phyloP scores from a whole-genome alignment of 2,329 filamentous ascomycete species.

The Podosphaera xanthii region DNA sequence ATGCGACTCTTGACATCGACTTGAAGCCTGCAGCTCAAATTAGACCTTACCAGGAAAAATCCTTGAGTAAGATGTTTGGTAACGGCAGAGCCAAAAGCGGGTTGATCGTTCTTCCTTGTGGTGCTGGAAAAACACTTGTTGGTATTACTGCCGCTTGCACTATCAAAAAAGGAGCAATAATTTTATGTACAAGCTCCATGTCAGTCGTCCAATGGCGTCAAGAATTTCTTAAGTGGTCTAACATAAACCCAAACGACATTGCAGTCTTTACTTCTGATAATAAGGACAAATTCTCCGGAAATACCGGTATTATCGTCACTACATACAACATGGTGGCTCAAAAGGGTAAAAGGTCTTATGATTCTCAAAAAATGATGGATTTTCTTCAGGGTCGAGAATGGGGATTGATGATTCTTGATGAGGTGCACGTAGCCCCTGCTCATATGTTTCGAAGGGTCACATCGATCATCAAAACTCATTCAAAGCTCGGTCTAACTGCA shows the following conservation, averaged over 20 bases:
- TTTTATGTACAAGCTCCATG: slow-evolving; percentile 94
- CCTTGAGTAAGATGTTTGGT: slow-evolving; percentile 96
- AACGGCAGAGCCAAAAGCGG: slow-evolving; percentile 93
- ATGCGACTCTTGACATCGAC: slow-evolving; percentile 84
- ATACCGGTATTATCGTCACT: slow-evolving; percentile 88
- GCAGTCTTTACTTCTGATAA: slow-evolving; percentile 87
- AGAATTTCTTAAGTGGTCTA: slow-evolving; percentile 98
- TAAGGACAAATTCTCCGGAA: slow-evolving; percentile 66
- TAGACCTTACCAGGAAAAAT: slow-evolving; percentile 88
- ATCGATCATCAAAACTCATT: slow-evolving; percentile 78
- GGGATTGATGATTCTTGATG: slow-evolving; percentile 91
- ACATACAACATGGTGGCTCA: slow-evolving; percentile 99
- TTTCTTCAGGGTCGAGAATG: slow-evolving; percentile 78
- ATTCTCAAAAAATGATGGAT: slow-evolving; percentile 93
- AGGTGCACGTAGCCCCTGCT: slow-evolving; percentile 93
- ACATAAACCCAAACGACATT: slow-evolving; percentile 81
- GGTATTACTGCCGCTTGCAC: slow-evolving; percentile 97
- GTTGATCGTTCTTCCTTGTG: slow-evolving; percentile 90
- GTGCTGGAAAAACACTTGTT: slow-evolving; percentile 88
- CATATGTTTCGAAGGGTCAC: slow-evolving; percentile 93
- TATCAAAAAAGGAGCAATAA: slow-evolving; percentile 87
- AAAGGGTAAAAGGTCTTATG: slow-evolving; percentile 65
- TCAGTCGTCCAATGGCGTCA: slow-evolving; percentile 91
- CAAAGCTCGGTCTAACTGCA: slow-evolving; percentile 82
- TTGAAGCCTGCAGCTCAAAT: slow-evolving; percentile 76